A percentile compares a stretch with the other conserved stretches of the same genome.
These are phyloP conservation scores for Cyclotella kingstonii DNA, from an alignment of 108 stramenopile genomes.

Conservation along the genomic window DNA sequence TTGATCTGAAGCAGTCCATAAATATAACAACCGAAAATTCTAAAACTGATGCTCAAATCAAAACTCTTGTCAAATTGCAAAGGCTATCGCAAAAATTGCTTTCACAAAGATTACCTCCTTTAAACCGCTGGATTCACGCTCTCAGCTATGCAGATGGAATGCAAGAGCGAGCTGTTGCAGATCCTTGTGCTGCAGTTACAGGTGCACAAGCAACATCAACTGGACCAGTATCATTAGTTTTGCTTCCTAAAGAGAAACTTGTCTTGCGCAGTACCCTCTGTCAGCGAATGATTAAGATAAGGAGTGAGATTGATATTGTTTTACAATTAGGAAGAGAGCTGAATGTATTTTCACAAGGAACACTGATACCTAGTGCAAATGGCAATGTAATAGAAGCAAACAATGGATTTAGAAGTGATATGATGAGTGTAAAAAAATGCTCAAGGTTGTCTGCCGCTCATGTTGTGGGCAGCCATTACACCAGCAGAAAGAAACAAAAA, in stretches of 20 bases:
- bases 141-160: constrained; percentile 39
- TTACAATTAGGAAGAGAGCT: constrained; percentile 15
- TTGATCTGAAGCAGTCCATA: constrained; percentile 14
- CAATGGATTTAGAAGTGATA: too few species aligned
- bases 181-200: constrained; percentile 26
- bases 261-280: constrained; percentile 10
- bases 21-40: not conserved
- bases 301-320: constrained; percentile 19
- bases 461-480: too few species aligned
- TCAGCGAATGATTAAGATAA: constrained; percentile 36
- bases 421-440: too few species aligned
- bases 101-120: constrained; percentile 13
- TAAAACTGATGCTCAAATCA: not conserved
- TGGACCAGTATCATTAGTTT: constrained; percentile 21
- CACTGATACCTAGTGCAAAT: too few species aligned
- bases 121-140: constrained; percentile 40
- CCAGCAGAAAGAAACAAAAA: too few species aligned
- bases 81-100: constrained; percentile 7
- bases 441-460: too few species aligned
- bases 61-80: constrained; percentile 16
- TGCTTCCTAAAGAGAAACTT: constrained; percentile 26
- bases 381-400: too few species aligned
- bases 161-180: constrained; percentile 30
- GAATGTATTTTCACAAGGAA: constrained; percentile 1
- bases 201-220: not conserved